These are phyloP conservation scores for Aspergillus heteromorphus DNA, from an alignment of 495 filamentous ascomycete species.

Conservation along the genomic window DNA sequence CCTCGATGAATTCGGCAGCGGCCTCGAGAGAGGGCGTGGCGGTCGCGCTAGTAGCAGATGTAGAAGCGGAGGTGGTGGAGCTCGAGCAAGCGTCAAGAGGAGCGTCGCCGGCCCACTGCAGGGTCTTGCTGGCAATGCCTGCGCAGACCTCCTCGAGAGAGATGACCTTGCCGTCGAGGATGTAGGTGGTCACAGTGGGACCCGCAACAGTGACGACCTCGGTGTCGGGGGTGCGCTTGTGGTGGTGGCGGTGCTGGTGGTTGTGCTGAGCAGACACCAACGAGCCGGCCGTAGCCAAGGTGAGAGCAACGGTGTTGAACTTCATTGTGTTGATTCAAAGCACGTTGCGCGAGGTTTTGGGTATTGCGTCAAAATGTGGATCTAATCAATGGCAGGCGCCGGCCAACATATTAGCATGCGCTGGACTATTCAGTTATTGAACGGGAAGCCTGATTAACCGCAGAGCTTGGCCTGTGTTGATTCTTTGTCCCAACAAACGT, in stretches of 20 bases:
- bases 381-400: background rate
- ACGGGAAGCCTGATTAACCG: background rate
- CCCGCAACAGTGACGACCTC: constrained; percentile 40
- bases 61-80: constrained; percentile 14
- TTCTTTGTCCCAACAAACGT: too few species aligned
- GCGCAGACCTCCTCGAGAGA: constrained; percentile 51
- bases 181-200: constrained; percentile 55
- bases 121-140: constrained; percentile 52
- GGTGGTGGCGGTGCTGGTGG: constrained; percentile 38
- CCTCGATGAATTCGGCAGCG: constrained; percentile 28
- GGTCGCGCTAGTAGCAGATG: constrained; percentile 18
- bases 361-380: constrained; percentile 2
- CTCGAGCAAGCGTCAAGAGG: constrained; percentile 30
- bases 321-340: constrained; percentile 32
- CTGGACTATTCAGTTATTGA: background rate
- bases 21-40: constrained; percentile 19
- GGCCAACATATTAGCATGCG: background rate
- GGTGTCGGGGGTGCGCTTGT: constrained; percentile 31
- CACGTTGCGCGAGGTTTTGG: background rate
- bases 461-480: too few species aligned
- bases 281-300: constrained; percentile 43
- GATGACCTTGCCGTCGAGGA: constrained; percentile 53
- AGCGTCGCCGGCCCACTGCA: constrained; percentile 34
- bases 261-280: constrained; percentile 42
- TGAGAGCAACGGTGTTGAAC: constrained; percentile 40